Base-by-base conservation (phyloP, 148 eudicot species). In the Fagopyrum tataricum region DNA sequence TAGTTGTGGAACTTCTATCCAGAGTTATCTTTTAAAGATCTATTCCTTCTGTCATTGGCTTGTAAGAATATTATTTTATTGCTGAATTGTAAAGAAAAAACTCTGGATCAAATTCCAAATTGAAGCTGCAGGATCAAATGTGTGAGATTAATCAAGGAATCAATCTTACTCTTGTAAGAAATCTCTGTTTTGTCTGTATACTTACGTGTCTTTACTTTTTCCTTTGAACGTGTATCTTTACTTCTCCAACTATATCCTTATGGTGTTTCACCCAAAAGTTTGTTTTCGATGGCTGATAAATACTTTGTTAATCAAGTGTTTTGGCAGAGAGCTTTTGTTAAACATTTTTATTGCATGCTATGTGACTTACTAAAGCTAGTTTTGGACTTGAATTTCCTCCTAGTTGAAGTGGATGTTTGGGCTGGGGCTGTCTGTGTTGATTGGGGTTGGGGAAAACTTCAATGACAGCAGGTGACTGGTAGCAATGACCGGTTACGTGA, bases 91-190 rank as follows among this genome's bases (percentile, higher is more conserved):
- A 58, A 58, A 73, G 74, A 74, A 71, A 76, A 70, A 75, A 78
- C 78, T 73, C 72, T 49, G 84, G 83, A 77, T 79, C 88, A 47
- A 84, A 77, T 53, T 81, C 87, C 55, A 85, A 82, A 79, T 72
- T 75, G 64, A 77, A 78, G 59, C 21, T 67, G 79, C 84, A 77
- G 46, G 70, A 66, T 71, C 84, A 79, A 72, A 23, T 58, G 64
- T 58, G 64, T 58, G 31, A 21, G 31, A 58, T 37, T 58, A 58
- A 58, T 58, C 64, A 58, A 58, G 64, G 64, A 23, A 23, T 21
- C 23, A 8, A 3, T 55, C 31, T 55, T 24, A 18, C 61, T 55
- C 61, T 21, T 21, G 64, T 58, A 58, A 58, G 64, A 23, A 6
- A 53, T 53, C 59, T 53, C 23, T 53, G 18, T 53, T 17, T 53